Base-by-base conservation (phyloP, 225 moss, liverwort and hornwort species). In the Bryoerythrophyllum caledonicum region DNA sequence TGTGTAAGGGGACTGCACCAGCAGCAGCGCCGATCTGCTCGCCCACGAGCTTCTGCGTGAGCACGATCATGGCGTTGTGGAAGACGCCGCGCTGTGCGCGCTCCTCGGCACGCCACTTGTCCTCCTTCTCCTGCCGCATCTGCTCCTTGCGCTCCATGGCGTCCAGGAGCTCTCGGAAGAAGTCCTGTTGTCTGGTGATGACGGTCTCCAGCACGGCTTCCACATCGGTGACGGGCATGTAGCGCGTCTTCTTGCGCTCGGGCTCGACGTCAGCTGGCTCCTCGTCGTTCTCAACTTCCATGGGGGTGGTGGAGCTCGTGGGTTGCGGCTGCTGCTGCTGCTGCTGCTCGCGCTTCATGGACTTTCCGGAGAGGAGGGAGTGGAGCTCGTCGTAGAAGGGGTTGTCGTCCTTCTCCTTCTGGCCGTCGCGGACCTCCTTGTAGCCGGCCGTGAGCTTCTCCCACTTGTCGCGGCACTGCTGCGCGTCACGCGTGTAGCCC, bases 401-500 rank as follows among this genome's bases (percentile, higher is more conserved):
- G 70, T 96, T 93, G 58, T 92, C 90, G 67, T 92, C 96, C 61
- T 92, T 85, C 30, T 96, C 92, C 75, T 91, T 96, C 19, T 83
- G 74, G 25, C 93, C 96, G 51, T 96, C 96, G 40, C 92, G 85
- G 11, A 96, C 92, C 72, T 96, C 93, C 86, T 96, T 96, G 78
- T 96, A 96, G 25, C 96, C 93, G 5, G 92, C 93, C 17, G 89
- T 96, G 28, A 96, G 82, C 76, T 96, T 96, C 86, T 96, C 96
- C 96, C 96, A 96, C 78, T 96, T 96, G 73, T 96, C 93, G 54
- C 93, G 85, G 76, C 93, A 96, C 78, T 96, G 90, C 71, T 96
- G 93, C 0, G 96, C 93, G 73, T 96, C 96, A 37, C 96, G 86
- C 8, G 87, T 85, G 54, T 89, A 93, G 55, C 86, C 86, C 85